Percentiles rank a stretch among this genome's conserved stretches.
Conservation (phyloP, 345 rosid species). For the Isatis tinctoria region DNA sequence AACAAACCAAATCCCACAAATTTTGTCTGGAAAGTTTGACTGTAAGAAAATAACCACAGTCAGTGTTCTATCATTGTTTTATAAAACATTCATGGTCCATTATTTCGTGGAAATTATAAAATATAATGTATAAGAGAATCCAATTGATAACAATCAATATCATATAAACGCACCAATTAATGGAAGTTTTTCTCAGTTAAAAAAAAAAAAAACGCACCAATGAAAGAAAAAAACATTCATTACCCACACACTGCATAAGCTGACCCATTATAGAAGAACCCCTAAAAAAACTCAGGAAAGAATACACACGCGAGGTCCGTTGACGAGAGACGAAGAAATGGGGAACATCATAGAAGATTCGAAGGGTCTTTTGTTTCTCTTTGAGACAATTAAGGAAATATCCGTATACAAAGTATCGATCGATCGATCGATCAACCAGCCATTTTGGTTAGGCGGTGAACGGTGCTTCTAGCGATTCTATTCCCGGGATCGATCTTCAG, state of each 20-base stretch:
- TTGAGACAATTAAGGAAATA: neutral
- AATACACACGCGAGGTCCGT: conserved; percentile 11
- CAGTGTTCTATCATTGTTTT: neutral
- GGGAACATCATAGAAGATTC: neutral
- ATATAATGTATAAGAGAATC: neutral
- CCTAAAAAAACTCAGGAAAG: neutral
- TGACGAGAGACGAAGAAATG: neutral
- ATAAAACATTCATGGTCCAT: neutral
- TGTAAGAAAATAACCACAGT: neutral
- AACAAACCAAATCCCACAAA: neutral
- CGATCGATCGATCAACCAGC: conserved; percentile 36
- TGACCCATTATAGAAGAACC: conserved; percentile 5
- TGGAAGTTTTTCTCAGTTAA: too few species aligned
- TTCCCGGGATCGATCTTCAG: conserved; percentile 84
- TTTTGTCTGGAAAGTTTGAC: neutral
- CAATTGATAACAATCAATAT: neutral
- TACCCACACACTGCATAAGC: neutral
- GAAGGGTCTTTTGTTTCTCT: neutral
- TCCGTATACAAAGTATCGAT: neutral
- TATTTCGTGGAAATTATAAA: neutral
- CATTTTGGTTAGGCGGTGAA: conserved; percentile 88
- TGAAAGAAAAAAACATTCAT: neutral
- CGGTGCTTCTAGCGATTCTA: conserved; percentile 91
- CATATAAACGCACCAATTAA: neutral
- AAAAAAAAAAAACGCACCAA: too few species aligned